Base-by-base conservation (phyloP, 2,329 filamentous ascomycete species). In the Pseudocercospora macadamiae region DNA sequence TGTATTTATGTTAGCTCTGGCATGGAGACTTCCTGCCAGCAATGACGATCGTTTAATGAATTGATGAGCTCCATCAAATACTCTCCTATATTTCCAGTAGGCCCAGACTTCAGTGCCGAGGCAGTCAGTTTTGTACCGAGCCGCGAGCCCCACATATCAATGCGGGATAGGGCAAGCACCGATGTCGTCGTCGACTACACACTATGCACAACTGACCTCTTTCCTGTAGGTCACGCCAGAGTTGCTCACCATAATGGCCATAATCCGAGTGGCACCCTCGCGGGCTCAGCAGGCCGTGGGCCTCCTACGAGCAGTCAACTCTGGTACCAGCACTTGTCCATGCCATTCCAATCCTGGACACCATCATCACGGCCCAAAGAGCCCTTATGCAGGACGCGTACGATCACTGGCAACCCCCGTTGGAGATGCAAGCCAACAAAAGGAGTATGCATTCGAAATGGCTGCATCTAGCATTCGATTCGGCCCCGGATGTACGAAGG, bases 381-480 rank as follows among this genome's bases (percentile, higher is more conserved):
- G 80, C 81, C 66, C 83, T 84, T 76, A 83, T 82, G 36, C 81
- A 14, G 71, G 71, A 19, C 82, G 37, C 77, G 84, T 37, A 80
- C 83, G 71, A 8, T 64, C 59, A 60, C 77, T 93, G 60, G 92
- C 91, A n/a, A 93, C 91, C 0, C 91, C 93, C 0, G 78, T 89
- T 25, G 47, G 47, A 18, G 88, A 91, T 69, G 77, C 82, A 7
- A 83, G 84, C 2, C 84, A 86, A 64, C 85, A 92, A 70, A 96
- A 96, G 74, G 95, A 99, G 75, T 99, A 99, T 78, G 95, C 95
- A 12, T 99, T 99, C 73, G 95, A 99, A 75, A 96, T 99, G 93
- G 95, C 95, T 0, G 92, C 95, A 1, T 96, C 91, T 1, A 91
- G 89, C 25, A 97, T 99, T 70, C 87, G 95, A 10, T 99, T 97